These are phyloP conservation scores for Jatropha multifida DNA, from an alignment of 441 rosid species.

Conservation along the genomic window DNA sequence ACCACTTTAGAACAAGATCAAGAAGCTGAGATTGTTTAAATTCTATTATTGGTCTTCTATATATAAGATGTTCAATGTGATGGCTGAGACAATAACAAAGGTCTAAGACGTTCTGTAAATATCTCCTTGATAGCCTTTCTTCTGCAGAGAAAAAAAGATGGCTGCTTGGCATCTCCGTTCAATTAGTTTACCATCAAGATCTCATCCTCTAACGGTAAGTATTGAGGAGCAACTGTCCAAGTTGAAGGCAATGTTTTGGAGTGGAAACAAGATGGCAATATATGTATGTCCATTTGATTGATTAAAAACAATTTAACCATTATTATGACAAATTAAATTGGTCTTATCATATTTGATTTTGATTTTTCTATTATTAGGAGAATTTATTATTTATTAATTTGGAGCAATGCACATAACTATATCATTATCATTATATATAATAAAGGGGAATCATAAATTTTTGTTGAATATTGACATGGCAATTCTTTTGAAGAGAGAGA, in stretches of 20 bases:
- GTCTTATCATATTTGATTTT: too few species aligned
- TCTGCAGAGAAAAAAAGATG: background rate
- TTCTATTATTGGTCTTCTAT: background rate
- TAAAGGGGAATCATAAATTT: too few species aligned
- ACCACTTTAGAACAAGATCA: background rate
- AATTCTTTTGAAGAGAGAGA: too few species aligned
- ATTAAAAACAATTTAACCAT: too few species aligned
- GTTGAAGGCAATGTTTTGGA: background rate
- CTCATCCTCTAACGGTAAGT: constrained; percentile 27
- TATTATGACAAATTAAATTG: too few species aligned
- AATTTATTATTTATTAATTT: too few species aligned
- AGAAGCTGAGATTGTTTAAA: background rate
- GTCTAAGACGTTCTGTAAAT: background rate
- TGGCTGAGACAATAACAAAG: background rate
- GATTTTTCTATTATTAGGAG: too few species aligned
- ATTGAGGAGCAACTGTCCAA: constrained; percentile 22
- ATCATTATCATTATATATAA: too few species aligned
- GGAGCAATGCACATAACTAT: too few species aligned
- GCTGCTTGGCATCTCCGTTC: constrained; percentile 20
- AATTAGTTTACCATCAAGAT: constrained; percentile 34
- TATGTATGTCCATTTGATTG: too few species aligned
- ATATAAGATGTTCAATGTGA: background rate
- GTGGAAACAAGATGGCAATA: too few species aligned
- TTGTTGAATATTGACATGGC: too few species aligned
- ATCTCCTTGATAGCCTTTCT: background rate